Evolutionary conservation across 805 yeast genomes (phyloP).

Genomic region (Hagleromyces aurorensis): DNA sequence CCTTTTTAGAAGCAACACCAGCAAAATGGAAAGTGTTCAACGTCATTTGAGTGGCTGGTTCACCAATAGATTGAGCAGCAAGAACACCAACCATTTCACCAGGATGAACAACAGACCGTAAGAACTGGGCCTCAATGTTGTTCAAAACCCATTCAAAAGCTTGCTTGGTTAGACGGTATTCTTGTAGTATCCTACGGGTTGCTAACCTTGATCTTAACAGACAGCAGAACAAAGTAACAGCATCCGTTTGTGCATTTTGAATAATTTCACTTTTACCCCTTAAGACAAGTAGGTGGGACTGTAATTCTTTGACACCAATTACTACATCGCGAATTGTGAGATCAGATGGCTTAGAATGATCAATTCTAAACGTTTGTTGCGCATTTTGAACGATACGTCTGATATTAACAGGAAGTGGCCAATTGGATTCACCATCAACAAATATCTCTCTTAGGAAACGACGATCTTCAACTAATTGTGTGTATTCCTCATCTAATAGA

Average conservation of each 20-base stretch:
- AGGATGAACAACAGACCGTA: constrained; percentile 84
- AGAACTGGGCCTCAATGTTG: constrained; percentile 89
- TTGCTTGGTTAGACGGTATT: constrained; percentile 70
- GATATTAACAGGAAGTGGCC: constrained; percentile 97
- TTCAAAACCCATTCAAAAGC: constrained; percentile 97
- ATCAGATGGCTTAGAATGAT: constrained; percentile 84
- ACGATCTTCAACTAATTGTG: constrained; percentile 73
- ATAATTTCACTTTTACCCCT: constrained; percentile 73
- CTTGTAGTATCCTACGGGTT: constrained; percentile 84
- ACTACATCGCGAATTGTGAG: constrained; percentile 78
- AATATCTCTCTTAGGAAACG: constrained; percentile 73
- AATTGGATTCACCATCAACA: constrained; percentile 86
- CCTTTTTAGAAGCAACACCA: constrained; percentile 95
- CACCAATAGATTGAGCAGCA: constrained; percentile 97
- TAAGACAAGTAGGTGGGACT: constrained; percentile 61
- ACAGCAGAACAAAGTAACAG: constrained; percentile 83
- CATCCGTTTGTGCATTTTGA: constrained; percentile 85
- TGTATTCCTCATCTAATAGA: constrained; percentile 74
- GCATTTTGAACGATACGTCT: constrained; percentile 96
- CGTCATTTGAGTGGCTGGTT: constrained; percentile 98
- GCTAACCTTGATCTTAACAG: constrained; percentile 89
- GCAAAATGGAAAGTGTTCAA: constrained; percentile 96
- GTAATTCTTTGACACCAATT: constrained; percentile 57
- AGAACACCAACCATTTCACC: constrained; percentile 98
- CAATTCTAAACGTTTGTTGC: constrained; percentile 92